Base-by-base conservation (phyloP, 1,284 basidiomycete genomes). In the Neonothopanus nambi region DNA sequence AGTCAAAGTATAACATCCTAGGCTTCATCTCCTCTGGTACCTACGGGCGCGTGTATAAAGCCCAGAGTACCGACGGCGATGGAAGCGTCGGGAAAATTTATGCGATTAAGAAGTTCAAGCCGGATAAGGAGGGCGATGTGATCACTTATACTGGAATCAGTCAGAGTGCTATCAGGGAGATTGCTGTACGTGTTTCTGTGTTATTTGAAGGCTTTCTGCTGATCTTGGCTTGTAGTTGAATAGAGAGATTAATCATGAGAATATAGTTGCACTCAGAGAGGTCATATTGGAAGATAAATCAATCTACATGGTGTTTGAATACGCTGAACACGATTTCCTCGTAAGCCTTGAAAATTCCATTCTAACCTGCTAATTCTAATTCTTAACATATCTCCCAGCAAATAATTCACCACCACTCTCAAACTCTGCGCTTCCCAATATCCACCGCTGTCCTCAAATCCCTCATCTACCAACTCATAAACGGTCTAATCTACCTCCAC, bases 21-120 rank as follows among this genome's bases (percentile, higher is more conserved):
- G 97, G 97, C 7, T 99, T 99, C 74, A 94, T 99, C 61, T 97
- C 94, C 7, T 96, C 94, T 3, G 96, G 96, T 17, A 99, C 97
- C 0, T 99, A 99, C 65, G 97, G 97, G 0, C 81, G 95, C 24
- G 96, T 99, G 4, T 99, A 99, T 82, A 99, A 99, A 70, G 97
- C 95, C 0, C 82, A 91, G 57, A 87, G 89, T 58, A 77, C 83
- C 30, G 88, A 83, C 1, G 85, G 80, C 3, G 79, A 82, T 51
- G 78, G 77, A 1, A 77, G 75, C n/a, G n/a, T n/a, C n/a, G n/a
- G n/a, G n/a, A n/a, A n/a, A 53, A 79, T 96, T 45, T 91, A 94
- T 64, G 97, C 96, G 3, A 98, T 99, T 76, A 99, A 99, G 76
- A 99, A 99, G 71, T 99, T 99, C 78, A 99, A 99, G 69, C 95